Evolutionary conservation across 2,329 filamentous ascomycete species (phyloP).

Genomic region (Mariannaea elegans): DNA sequence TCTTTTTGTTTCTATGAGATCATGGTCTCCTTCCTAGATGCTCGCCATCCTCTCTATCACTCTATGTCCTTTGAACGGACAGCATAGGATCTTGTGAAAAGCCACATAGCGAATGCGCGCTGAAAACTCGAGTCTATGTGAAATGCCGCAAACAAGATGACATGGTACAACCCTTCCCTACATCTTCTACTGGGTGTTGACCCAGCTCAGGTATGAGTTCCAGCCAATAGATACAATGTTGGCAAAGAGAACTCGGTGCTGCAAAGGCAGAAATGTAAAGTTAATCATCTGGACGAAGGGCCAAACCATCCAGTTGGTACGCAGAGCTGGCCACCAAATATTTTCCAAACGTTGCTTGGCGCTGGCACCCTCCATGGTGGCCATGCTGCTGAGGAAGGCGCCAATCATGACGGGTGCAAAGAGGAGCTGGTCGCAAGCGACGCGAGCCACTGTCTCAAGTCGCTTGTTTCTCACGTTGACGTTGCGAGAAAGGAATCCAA

Average conservation of each 20-base stretch:
- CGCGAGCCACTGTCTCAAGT: constrained; percentile 78
- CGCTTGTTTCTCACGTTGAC: constrained; percentile 72
- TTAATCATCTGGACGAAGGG: constrained; percentile 85
- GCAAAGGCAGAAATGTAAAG: constrained; percentile 85
- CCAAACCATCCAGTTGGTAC: constrained; percentile 90
- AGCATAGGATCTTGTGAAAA: constrained; percentile 12
- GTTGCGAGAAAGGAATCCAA: constrained; percentile 76
- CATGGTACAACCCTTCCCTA: neutral
- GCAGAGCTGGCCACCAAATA: constrained; percentile 76
- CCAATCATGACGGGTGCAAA: constrained; percentile 88
- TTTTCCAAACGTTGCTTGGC: constrained; percentile 73
- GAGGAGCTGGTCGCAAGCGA: constrained; percentile 80
- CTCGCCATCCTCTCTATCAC: constrained; percentile 14
- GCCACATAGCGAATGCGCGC: constrained; percentile 11
- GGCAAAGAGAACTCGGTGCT: constrained; percentile 85
- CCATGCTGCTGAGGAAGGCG: constrained; percentile 85
- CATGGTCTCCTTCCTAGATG: constrained; percentile 8
- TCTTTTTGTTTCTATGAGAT: constrained; percentile 17
- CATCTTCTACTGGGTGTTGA: constrained; percentile 58
- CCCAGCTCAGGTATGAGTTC: constrained; percentile 71
- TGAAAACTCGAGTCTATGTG: constrained; percentile 29
- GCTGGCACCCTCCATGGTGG: constrained; percentile 75
- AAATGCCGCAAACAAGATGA: constrained; percentile 18
- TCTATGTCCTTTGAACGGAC: constrained; percentile 20
- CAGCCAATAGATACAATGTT: constrained; percentile 79